phyloP scores from a whole-genome alignment of 1,139 yeast species.

The Martiniozyma asiatica region DNA sequence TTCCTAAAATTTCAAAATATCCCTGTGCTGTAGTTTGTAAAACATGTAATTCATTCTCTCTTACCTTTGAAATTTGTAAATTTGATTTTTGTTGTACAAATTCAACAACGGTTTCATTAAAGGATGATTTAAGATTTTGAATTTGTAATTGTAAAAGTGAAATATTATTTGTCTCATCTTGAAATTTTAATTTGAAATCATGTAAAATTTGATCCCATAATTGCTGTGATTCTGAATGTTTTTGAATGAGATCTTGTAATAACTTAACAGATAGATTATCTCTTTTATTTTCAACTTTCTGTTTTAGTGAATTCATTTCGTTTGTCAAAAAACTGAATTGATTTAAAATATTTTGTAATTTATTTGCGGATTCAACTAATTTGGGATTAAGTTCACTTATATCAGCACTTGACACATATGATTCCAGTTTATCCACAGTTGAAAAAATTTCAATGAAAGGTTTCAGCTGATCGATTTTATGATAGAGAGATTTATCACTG shows the following conservation, averaged over 20 bases:
- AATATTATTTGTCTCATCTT: no score
- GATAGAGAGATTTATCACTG: slow-evolving; percentile 45
- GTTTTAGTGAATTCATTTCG: slow-evolving; percentile 26
- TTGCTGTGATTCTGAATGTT: no score
- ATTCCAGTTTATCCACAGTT: slow-evolving; percentile 27
- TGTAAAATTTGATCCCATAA: no score
- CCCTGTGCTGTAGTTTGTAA: slow-evolving; percentile 43
- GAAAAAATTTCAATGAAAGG: slow-evolving; percentile 30
- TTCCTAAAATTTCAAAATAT: slow-evolving; percentile 44
- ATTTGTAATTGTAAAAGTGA: no score
- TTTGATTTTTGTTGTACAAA: slow-evolving; percentile 23
- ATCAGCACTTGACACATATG: slow-evolving; percentile 35
- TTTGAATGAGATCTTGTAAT: slow-evolving; percentile 39
- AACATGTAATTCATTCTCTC: slow-evolving; percentile 41
- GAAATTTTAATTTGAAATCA: no score
- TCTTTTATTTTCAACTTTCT: slow-evolving; percentile 31
- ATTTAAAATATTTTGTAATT: slow-evolving; percentile 30
- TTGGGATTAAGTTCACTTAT: slow-evolving; percentile 31
- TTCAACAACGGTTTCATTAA: slow-evolving; percentile 28
- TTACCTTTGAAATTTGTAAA: slow-evolving; percentile 20
- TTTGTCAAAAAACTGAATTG: slow-evolving; percentile 22
- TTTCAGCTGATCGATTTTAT: slow-evolving; percentile 33
- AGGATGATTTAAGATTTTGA: no score
- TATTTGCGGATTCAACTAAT: slow-evolving; percentile 27
- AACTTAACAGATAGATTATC: slow-evolving; percentile 30